Conservation (phyloP, 805 yeast genomes). For the Candida endomychidarum region DNA sequence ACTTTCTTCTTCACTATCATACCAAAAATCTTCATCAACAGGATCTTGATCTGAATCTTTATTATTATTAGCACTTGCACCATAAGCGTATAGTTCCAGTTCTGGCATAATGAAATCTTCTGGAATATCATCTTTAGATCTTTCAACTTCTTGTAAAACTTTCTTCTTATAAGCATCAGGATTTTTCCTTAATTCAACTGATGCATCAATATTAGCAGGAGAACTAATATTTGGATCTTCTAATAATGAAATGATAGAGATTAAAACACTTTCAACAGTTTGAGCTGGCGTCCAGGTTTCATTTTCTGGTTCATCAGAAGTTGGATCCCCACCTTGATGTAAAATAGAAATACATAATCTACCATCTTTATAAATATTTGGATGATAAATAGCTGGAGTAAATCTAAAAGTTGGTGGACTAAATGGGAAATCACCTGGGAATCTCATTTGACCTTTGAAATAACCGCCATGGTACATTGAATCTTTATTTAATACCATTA, state of each 20-base stretch:
- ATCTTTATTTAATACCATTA: conserved; percentile 86
- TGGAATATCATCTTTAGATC: conserved; percentile 84
- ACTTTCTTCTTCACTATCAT: conserved; percentile 54
- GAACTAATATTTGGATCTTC: conserved; percentile 93
- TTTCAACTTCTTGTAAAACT: conserved; percentile 78
- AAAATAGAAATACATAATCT: conserved; percentile 88
- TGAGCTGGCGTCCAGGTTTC: conserved; percentile 96
- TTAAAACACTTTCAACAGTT: conserved; percentile 86
- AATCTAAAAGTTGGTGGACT: conserved; percentile 91
- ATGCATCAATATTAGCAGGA: conserved; percentile 96
- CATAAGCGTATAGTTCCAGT: conserved; percentile 49
- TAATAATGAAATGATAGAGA: conserved; percentile 83
- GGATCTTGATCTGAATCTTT: conserved; percentile 52
- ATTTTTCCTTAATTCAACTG: conserved; percentile 83
- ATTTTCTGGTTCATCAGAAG: conserved; percentile 86
- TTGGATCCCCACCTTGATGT: conserved; percentile 88
- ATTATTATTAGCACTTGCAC: conserved; percentile 29
- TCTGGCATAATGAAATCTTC: conserved; percentile 81
- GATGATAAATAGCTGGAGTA: conserved; percentile 92
- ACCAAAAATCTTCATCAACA: conserved; percentile 83
- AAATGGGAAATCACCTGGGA: conserved; percentile 89
- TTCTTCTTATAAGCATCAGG: conserved; percentile 72
- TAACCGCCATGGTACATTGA: conserved; percentile 93
- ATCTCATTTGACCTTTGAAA: conserved; percentile 90
- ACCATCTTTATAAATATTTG: conserved; percentile 93